These are phyloP conservation scores for Laburnicola sp. DNA, from an alignment of 2,329 filamentous ascomycete genomes.

Conservation along the genomic window DNA sequence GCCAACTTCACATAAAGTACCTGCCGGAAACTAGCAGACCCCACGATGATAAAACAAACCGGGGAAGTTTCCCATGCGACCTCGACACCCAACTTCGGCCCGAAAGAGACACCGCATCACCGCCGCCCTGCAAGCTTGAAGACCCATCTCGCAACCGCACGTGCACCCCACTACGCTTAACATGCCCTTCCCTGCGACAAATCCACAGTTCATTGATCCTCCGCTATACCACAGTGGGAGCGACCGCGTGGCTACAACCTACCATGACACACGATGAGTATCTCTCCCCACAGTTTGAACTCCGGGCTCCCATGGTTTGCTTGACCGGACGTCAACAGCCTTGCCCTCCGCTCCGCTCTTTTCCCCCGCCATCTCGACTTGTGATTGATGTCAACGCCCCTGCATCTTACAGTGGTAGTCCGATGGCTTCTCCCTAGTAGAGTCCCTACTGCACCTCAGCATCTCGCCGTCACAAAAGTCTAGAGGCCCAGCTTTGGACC, in stretches of 20 bases:
- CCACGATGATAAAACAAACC: no score
- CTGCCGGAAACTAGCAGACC: no score
- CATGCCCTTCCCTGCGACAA: not conserved
- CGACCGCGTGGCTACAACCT: no score
- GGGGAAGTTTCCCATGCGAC: not conserved
- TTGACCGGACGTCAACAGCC: no score
- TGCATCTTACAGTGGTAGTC: not conserved
- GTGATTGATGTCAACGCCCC: not conserved
- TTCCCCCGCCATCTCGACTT: not conserved
- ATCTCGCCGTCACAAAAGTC: not conserved
- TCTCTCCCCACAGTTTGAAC: no score
- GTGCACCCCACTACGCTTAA: not conserved
- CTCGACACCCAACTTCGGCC: not conserved
- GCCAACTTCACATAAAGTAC: no score
- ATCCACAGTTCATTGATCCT: no score
- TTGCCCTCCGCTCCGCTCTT: no score
- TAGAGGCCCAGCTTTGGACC: not conserved
- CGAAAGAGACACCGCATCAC: slow-evolving; percentile 1
- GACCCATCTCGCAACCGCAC: not conserved
- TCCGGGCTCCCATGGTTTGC: no score
- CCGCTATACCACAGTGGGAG: no score
- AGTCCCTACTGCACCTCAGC: not conserved
- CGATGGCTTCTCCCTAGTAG: not conserved
- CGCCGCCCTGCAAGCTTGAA: not conserved
- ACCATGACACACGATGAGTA: no score